phyloP scores from a whole-genome alignment of 2,329 filamentous ascomycete species.

The Rachicladosporium sp. region DNA sequence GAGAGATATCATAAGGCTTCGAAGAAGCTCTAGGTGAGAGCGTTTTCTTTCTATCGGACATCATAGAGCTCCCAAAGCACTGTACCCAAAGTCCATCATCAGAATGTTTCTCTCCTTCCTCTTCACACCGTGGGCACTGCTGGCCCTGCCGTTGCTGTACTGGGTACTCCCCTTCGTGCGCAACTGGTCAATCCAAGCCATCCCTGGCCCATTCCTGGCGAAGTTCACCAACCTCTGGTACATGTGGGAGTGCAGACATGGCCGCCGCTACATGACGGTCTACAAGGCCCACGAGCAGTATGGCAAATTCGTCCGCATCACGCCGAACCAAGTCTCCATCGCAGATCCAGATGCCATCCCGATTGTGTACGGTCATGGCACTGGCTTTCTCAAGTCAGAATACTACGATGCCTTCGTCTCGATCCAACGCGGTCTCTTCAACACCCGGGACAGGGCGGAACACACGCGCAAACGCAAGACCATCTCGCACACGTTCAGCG shows the following conservation, averaged over 20 bases:
- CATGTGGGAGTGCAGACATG: slow-evolving; percentile 48
- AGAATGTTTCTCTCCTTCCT: slow-evolving; percentile 28
- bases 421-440: slow-evolving; percentile 76
- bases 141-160: slow-evolving; percentile 38
- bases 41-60: too few relatives aligned
- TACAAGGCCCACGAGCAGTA: slow-evolving; percentile 38
- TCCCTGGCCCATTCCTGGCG: slow-evolving; percentile 53
- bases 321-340: slow-evolving; percentile 36
- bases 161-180: slow-evolving; percentile 50
- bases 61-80: too few relatives aligned
- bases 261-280: slow-evolving; percentile 42
- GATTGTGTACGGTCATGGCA: slow-evolving; percentile 56
- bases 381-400: slow-evolving; percentile 33
- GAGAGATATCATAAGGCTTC: too few relatives aligned
- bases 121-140: slow-evolving; percentile 34
- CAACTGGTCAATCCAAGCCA: slow-evolving; percentile 40
- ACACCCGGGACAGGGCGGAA: slow-evolving; percentile 68
- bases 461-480: slow-evolving; percentile 83
- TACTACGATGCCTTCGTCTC: slow-evolving; percentile 72
- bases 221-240: slow-evolving; percentile 73
- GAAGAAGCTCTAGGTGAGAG: too few relatives aligned
- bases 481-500: slow-evolving; percentile 68
- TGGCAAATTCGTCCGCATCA: slow-evolving; percentile 27
- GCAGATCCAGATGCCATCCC: slow-evolving; percentile 69
- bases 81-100: too few relatives aligned